phyloP scores from a whole-genome alignment of 352 stramenopile species.

The Pythium brassicae region DNA sequence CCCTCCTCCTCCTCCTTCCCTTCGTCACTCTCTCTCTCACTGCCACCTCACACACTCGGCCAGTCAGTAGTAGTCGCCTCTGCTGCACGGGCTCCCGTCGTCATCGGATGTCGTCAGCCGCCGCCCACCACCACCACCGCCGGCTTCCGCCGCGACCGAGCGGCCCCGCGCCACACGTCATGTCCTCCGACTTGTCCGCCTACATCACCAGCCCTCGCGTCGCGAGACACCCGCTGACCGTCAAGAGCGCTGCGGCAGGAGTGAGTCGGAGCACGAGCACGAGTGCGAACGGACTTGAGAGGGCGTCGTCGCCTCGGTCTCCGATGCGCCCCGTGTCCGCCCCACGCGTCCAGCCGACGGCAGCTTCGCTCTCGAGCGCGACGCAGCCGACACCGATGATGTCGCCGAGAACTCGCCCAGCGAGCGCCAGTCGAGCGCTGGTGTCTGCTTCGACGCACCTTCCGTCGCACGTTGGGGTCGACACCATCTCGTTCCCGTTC shows the following conservation, averaged over 20 bases:
- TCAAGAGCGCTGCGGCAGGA: constrained; percentile 3
- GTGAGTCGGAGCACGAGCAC: background rate
- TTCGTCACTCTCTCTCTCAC: too few relatives aligned
- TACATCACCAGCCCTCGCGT: constrained; percentile 22
- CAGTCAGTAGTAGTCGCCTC: too few relatives aligned
- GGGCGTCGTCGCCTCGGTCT: background rate
- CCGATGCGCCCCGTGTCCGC: constrained; percentile 38
- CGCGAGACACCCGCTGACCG: constrained; percentile 12
- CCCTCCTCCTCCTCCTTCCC: too few relatives aligned
- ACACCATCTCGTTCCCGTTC: constrained; percentile 7
- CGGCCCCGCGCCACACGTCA: background rate
- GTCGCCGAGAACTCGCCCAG: constrained; percentile 1
- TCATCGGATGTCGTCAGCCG: background rate
- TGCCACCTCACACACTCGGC: too few relatives aligned
- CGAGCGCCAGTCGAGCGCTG: constrained; percentile 10
- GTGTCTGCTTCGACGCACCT: background rate
- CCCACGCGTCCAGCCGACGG: constrained; percentile 19
- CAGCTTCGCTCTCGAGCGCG: constrained; percentile 9
- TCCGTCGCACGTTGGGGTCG: background rate
- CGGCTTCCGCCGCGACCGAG: constrained; percentile 3
- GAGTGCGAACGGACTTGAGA: background rate
- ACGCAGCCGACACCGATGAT: background rate
- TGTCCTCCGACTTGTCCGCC: background rate
- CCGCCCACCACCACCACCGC: background rate
- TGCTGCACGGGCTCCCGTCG: too few relatives aligned